Conservation (phyloP, 805 yeast species). For the Debaryomyces hansenii region DNA sequence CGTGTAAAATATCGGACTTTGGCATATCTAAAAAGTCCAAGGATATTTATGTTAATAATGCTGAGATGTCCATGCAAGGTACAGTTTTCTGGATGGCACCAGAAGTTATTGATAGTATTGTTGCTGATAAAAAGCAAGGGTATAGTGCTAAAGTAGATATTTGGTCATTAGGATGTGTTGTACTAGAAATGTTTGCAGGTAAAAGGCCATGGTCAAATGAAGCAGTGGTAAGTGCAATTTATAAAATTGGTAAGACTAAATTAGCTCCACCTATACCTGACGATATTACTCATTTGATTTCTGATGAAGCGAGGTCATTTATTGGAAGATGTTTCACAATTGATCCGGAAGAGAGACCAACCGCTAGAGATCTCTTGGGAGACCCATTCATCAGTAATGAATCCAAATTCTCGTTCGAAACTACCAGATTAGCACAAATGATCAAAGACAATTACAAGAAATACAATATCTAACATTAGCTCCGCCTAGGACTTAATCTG, state of each 20-base stretch:
- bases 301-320: constrained; percentile 66
- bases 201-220: constrained; percentile 96
- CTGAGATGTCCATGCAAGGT: constrained; percentile 98
- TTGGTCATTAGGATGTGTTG: constrained; percentile 98
- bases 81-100: constrained; percentile 99
- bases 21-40: constrained; percentile 81
- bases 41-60: constrained; percentile 85
- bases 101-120: constrained; percentile 87
- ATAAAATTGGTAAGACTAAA: constrained; percentile 80
- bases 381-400: constrained; percentile 52
- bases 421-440: constrained; percentile 55
- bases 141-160: constrained; percentile 97
- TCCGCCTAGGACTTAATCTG: constrained; percentile 3
- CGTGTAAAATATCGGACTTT: constrained; percentile 93
- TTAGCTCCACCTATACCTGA: constrained; percentile 95
- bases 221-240: constrained; percentile 93
- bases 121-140: constrained; percentile 75
- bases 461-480: background rate
- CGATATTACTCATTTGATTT: constrained; percentile 68
- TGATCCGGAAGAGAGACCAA: constrained; percentile 85
- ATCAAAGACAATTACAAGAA: constrained; percentile 39
- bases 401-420: constrained; percentile 46
- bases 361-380: constrained; percentile 63
- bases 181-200: constrained; percentile 96
- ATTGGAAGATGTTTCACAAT: constrained; percentile 69